Percentiles rank a stretch among this genome's conserved stretches.
Conservation (phyloP, 345 rosid species). For the Aurinia saxatilis region DNA sequence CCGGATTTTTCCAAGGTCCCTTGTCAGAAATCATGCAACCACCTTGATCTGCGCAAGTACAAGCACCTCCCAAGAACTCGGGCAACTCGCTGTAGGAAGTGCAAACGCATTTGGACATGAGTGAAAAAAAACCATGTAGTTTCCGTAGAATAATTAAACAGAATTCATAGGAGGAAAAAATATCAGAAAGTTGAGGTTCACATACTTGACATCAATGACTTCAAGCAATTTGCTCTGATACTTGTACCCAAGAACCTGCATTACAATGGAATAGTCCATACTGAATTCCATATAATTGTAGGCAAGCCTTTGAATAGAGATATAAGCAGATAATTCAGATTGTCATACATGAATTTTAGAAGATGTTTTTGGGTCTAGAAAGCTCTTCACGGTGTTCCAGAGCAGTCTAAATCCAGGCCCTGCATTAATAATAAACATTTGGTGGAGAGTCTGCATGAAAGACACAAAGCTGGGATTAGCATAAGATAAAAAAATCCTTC, state of each 20-base stretch:
- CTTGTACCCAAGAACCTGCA: conserved; percentile 94
- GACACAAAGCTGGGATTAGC: conserved; percentile 29
- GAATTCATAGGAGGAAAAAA: background rate
- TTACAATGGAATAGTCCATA: background rate
- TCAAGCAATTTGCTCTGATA: conserved; percentile 91
- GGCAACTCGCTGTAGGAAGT: conserved; percentile 23
- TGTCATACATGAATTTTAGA: conserved; percentile 88
- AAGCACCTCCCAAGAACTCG: conserved; percentile 33
- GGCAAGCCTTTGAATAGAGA: background rate
- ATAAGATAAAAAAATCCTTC: conserved; percentile 28
- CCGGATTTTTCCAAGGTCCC: conserved; percentile 36
- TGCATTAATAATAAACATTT: conserved; percentile 97
- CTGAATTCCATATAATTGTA: background rate
- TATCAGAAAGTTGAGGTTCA: background rate
- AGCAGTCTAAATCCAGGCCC: conserved; percentile 91
- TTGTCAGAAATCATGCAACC: conserved; percentile 35
- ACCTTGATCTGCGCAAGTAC: conserved; percentile 32
- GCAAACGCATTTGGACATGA: background rate
- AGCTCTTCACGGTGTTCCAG: conserved; percentile 79
- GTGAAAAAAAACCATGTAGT: background rate
- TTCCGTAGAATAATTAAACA: background rate
- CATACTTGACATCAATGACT: conserved; percentile 80
- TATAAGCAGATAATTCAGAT: conserved; percentile 4
- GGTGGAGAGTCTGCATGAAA: conserved; percentile 81
- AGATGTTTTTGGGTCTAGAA: conserved; percentile 93